These are phyloP conservation scores for Plantago major DNA, from an alignment of 257 asterid genomes.

Conservation along the genomic window DNA sequence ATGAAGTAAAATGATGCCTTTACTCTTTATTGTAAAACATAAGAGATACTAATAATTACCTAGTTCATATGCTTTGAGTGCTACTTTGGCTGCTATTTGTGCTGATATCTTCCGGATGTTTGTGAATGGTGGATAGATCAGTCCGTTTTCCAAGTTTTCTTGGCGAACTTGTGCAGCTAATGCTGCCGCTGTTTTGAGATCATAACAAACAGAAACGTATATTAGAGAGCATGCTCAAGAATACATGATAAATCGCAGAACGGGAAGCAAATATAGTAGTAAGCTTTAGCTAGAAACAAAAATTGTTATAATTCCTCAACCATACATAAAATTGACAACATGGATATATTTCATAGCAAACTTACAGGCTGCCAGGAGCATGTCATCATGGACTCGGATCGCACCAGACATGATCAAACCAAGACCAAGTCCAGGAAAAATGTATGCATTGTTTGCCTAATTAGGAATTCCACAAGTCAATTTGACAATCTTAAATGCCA, in stretches of 20 bases:
- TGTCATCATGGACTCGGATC: slow-evolving; percentile 91
- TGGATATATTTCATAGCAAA: neutral
- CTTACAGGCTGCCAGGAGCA: slow-evolving; percentile 99
- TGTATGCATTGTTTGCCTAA: slow-evolving; percentile 94
- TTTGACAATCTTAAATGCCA: neutral
- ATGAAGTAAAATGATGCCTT: neutral
- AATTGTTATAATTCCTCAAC: neutral
- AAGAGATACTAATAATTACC: slow-evolving; percentile 38
- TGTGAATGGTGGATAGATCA: slow-evolving; percentile 80
- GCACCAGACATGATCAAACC: slow-evolving; percentile 98
- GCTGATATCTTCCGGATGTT: slow-evolving; percentile 94
- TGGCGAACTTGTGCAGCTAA: slow-evolving; percentile 77
- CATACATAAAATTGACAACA: neutral
- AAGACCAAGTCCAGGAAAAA: slow-evolving; percentile 94
- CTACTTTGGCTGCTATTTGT: slow-evolving; percentile 84
- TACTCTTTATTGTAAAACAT: neutral
- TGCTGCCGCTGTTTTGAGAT: slow-evolving; percentile 76
- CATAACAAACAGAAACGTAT: slow-evolving; percentile 2
- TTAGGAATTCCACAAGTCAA: neutral
- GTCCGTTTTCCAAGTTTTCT: slow-evolving; percentile 78
- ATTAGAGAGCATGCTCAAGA: neutral
- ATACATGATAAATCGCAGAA: no score
- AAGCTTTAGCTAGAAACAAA: neutral
- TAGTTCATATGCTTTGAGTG: slow-evolving; percentile 89
- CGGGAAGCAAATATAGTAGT: no score